Base-by-base conservation (phyloP, 2,329 filamentous ascomycete species). In the Ophiocordyceps camponoti-saundersi region DNA sequence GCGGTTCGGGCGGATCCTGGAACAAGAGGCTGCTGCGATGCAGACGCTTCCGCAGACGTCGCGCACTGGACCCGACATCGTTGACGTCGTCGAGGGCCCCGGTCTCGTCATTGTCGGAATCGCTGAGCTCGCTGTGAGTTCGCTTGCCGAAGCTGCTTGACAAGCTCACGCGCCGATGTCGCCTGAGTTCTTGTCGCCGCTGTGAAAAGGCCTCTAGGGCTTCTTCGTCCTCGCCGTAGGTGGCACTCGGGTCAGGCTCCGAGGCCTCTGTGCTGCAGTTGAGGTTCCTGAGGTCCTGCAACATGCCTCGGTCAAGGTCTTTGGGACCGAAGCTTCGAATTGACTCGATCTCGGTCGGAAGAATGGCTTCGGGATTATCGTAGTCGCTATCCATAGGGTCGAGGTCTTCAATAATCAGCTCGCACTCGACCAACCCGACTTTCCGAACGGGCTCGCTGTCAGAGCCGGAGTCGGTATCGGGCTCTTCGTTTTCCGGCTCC, bases 71-170 rank as follows among this genome's bases (percentile, higher is more conserved):
- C 15, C 68, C 70, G 11, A 63, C 63, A 20, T 66, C 62, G 46
- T 65, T 63, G 47, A 60, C 36, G 18, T 40, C 61, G 36, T 71
- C 68, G 39, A 63, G 59, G 18, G 61, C 53, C 16, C 60, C 61
- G 15, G 63, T 56, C 41, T 64, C 64, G 13, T 65, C 61, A 48
- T 65, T 59, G 49, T 72, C 71, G 10, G 68, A 69, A 50, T 72
- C 72, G 55, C 69, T 72, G 48, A 72, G 66, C 55, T 75, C 72
- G 54, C 66, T 72, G 51, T 73, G 68, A 23, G 70, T 73, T 36
- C 72, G 65, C 60, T 75, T 75, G 51, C 70, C 69, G 47, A 74
- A 69, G 57, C 70, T 74, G 52, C 71, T 74, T 44, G 71, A 71
- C 53, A 69, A 67, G 46, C 67, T 73, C 56, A 71, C 66, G 22